A percentile compares a stretch with the other conserved stretches of the same genome.
Conservation (phyloP, 2,329 filamentous ascomycete species). For the Calonectria pteridis region DNA sequence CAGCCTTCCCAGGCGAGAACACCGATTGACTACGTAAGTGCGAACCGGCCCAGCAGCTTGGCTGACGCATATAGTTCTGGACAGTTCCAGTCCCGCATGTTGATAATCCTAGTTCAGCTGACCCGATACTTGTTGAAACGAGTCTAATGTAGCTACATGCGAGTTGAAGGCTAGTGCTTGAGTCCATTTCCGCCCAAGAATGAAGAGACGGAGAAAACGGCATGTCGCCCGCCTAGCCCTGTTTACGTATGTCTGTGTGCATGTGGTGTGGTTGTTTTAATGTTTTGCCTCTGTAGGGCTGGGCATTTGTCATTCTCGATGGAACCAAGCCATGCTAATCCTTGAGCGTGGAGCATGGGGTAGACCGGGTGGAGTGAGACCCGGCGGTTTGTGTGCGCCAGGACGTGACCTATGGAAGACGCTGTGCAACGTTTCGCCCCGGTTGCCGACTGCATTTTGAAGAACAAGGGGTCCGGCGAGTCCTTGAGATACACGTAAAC, state of each 20-base stretch:
- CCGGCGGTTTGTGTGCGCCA: not conserved
- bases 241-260: not conserved
- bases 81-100: not conserved
- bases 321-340: not conserved
- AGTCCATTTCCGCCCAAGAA: not conserved
- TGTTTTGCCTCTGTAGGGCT: not conserved
- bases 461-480: not conserved
- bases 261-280: not conserved
- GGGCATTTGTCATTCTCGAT: not conserved
- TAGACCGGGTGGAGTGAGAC: not conserved
- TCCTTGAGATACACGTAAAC: not conserved
- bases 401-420: not conserved
- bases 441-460: not conserved
- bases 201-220: not conserved
- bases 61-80: not conserved
- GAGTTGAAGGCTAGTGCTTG: not conserved
- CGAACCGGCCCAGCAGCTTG: too few species aligned
- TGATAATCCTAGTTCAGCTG: not conserved
- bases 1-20: not conserved
- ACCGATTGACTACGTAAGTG: not conserved
- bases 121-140: not conserved
- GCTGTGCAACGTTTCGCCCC: slow-evolving; percentile 3
- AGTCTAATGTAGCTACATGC: not conserved
- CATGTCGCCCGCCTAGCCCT: too few species aligned
- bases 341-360: not conserved